Evolutionary conservation across 164 flowering plant genomes (phyloP), one percentile per base, ranked within the genome.

Genomic region (Piper longum): DNA sequence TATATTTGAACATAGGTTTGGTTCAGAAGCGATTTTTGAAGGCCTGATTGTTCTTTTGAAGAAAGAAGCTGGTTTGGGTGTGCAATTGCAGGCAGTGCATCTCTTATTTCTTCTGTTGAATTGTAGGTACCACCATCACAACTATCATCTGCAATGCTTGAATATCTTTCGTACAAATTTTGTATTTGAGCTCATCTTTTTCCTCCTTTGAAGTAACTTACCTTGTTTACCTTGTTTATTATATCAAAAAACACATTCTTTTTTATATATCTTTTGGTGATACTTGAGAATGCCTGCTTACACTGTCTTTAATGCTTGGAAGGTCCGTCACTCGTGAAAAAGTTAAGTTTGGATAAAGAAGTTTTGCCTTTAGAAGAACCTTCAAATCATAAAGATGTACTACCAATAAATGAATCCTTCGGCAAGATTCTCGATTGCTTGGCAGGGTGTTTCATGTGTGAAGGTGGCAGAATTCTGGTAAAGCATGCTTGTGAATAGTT

Each of bases 61-160:
- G 71, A 87, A 80, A 73, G 90, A 80, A 70, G 77, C 78, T 66
- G 85, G 95, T n/a, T 69, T 78, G 56, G 40, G 41, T 64, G 86
- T 91, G 71, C 86, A 71, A 67, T 77, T 73, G 74, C 82, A 81
- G 74, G 87, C 89, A 60, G 74, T 93, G 67, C 83, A 71, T 67
- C 87, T 86, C 62, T 76, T 93, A 13, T 83, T 78, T 71, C 77
- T 85, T 68, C 79, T 87, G n/a, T 77, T 89, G 62, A 90, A 90
- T 67, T 84, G 99, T 93, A 82, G 73, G 93, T 57, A 43, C 63
- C 51, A 59, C 42, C 43, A 17, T 60, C 36, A 41, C 17, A 45
- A 43, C 16, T 13, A 26, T 7, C 4, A 5, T 41, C 7, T 60
- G 6, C 18, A 12, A 1, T 17, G 7, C 13, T 11, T 5, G 41